phyloP scores from a whole-genome alignment of 768 basidiomycete species.

The Termitomyces sp. region DNA sequence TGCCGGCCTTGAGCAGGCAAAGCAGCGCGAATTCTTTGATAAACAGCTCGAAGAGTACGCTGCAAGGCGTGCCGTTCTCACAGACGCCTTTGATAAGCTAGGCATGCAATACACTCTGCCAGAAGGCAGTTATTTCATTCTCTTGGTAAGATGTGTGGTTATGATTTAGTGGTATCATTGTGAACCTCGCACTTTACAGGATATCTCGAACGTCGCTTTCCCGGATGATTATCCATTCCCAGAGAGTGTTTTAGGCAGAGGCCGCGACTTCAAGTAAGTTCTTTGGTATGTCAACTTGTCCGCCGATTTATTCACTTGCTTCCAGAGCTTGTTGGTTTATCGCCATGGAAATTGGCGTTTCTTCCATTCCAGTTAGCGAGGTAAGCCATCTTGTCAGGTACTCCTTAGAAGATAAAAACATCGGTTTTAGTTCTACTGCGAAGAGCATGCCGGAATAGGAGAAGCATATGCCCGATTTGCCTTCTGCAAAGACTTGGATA shows the following conservation, averaged over 20 bases:
- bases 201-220: slow-evolving; percentile 71
- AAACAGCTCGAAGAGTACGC: slow-evolving; percentile 72
- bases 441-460: slow-evolving; percentile 80
- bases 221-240: slow-evolving; percentile 88
- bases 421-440: slow-evolving; percentile 76
- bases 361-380: slow-evolving; percentile 93
- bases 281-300: not conserved
- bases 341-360: slow-evolving; percentile 84
- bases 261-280: slow-evolving; percentile 76
- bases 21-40: slow-evolving; percentile 69
- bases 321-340: slow-evolving; percentile 92
- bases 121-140: slow-evolving; percentile 87
- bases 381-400: slow-evolving; percentile 35
- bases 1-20: slow-evolving; percentile 78
- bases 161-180: not conserved
- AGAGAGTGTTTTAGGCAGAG: slow-evolving; percentile 64
- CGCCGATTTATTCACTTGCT: not conserved
- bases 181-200: slow-evolving; percentile 33
- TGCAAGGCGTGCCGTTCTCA: slow-evolving; percentile 73
- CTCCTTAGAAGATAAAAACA: slow-evolving; percentile 3
- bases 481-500: slow-evolving; percentile 93
- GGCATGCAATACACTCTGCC: slow-evolving; percentile 86
- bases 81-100: slow-evolving; percentile 73
- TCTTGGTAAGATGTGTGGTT: slow-evolving; percentile 51
- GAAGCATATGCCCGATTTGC: slow-evolving; percentile 87